Base-by-base conservation (phyloP, 1,284 basidiomycete species). In the Apiotrichum gamsii region DNA sequence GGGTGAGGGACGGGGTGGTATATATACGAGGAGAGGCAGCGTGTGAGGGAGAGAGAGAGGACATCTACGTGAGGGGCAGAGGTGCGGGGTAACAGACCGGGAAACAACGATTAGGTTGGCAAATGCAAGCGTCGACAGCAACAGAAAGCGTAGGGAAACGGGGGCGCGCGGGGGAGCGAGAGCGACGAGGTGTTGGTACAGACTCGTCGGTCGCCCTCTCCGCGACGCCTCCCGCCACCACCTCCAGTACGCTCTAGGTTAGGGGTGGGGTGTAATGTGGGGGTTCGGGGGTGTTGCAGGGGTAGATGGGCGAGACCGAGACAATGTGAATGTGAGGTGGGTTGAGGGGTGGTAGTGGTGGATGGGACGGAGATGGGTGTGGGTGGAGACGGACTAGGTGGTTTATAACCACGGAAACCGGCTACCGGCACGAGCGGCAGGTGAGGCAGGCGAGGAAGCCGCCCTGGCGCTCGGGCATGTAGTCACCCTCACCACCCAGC, bases 361-460 rank as follows among this genome's bases (percentile, higher is more conserved):
- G n/a, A n/a, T n/a, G n/a, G n/a, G n/a, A n/a, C n/a, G n/a, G n/a
- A n/a, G n/a, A n/a, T n/a, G n/a, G n/a, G n/a, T n/a, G n/a, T n/a
- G n/a, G n/a, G n/a, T n/a, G n/a, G n/a, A n/a, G n/a, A n/a, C n/a
- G n/a, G n/a, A n/a, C n/a, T n/a, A n/a, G n/a, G n/a, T n/a, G n/a
- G n/a, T n/a, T n/a, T n/a, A n/a, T n/a, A n/a, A n/a, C n/a, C n/a
- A n/a, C n/a, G n/a, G n/a, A n/a, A n/a, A n/a, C 10, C 35, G 35
- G 29, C 54, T 63, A 70, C 58, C 65, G 51, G 54, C 63, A 65
- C 37, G 61, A 58, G 15, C 70, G 68, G 54, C 70, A 72, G 31
- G 62, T 61, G 45, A 72, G 52, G 55, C 69, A 60, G 37, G 58
- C 55, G 41, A 72, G 43, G 45, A 70, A 67, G 11, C 64, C 66